phyloP scores from a whole-genome alignment of 2,329 filamentous ascomycete genomes.

The Elsinoe ampelina region DNA sequence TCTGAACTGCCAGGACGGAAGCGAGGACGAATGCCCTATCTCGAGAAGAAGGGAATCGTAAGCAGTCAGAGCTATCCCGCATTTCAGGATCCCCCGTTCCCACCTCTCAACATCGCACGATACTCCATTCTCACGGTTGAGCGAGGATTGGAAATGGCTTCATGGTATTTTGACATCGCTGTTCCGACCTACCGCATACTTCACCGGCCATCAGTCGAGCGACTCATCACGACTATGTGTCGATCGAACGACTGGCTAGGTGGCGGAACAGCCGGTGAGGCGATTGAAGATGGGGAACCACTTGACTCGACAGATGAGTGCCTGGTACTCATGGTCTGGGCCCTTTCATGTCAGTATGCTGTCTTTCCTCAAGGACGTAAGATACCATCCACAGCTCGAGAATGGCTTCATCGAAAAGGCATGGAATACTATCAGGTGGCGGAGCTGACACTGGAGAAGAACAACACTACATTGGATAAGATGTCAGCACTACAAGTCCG shows the following conservation, averaged over 20 bases:
- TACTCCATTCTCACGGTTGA: conserved; percentile 43
- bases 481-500: conserved; percentile 33
- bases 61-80: conserved; percentile 1
- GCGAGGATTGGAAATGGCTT: conserved; percentile 26
- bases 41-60: background rate
- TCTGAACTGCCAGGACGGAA: background rate
- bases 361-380: conserved; percentile 15
- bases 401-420: conserved; percentile 21
- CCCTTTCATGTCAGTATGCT: conserved; percentile 33
- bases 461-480: conserved; percentile 21
- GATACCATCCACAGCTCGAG: conserved; percentile 15
- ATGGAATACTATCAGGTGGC: conserved; percentile 22
- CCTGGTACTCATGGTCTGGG: conserved; percentile 45
- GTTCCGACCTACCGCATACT: conserved; percentile 37
- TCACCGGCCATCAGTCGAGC: conserved; percentile 33
- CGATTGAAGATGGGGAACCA: conserved; percentile 19
- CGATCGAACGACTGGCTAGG: conserved; percentile 29
- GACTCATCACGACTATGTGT: background rate
- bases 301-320: conserved; percentile 29
- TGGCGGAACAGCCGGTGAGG: conserved; percentile 37
- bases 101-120: conserved; percentile 23
- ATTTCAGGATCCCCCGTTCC: background rate
- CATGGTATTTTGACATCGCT: conserved; percentile 36
- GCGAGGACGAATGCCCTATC: background rate
- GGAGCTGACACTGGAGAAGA: conserved; percentile 19